Evolutionary conservation across 345 rosid species (phyloP).

Genomic region (Psidium guajava): DNA sequence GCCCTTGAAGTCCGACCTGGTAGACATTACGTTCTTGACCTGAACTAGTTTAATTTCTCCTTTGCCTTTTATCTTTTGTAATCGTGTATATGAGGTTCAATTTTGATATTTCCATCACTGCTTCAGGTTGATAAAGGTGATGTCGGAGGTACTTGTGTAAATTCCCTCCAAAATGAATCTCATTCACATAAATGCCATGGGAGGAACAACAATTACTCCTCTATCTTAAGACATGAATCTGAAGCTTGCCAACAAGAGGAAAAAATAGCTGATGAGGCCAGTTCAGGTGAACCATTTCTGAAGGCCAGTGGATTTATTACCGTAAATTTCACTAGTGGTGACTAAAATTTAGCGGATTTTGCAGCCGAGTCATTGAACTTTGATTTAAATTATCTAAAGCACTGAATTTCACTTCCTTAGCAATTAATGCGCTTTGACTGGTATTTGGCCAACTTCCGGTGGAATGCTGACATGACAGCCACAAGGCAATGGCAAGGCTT

Average conservation of each 20-base stretch:
- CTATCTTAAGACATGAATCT: constrained; percentile 4
- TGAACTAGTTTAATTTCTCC: not conserved
- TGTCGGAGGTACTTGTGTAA: constrained; percentile 5
- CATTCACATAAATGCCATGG: not conserved
- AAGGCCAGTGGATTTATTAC: not conserved
- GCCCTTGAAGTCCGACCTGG: constrained; percentile 36
- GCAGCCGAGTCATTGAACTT: not conserved
- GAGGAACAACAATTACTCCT: not conserved
- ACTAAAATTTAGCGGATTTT: not conserved
- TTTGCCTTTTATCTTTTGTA: not conserved
- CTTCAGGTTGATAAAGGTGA: constrained; percentile 16
- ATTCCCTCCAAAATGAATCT: constrained; percentile 15
- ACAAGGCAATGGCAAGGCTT: not conserved
- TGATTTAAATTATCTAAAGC: not conserved
- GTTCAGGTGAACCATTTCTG: constrained; percentile 17
- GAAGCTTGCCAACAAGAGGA: constrained; percentile 5
- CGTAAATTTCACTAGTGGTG: not conserved
- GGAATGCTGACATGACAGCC: not conserved
- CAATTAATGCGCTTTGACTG: not conserved
- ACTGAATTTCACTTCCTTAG: not conserved
- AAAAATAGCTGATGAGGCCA: constrained; percentile 1
- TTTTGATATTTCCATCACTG: not conserved
- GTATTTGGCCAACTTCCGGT: not conserved
- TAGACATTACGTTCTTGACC: not conserved
- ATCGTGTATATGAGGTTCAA: not conserved